These are phyloP conservation scores for Maudiozyma bulderi DNA, from an alignment of 805 yeast genomes.

Conservation along the genomic window DNA sequence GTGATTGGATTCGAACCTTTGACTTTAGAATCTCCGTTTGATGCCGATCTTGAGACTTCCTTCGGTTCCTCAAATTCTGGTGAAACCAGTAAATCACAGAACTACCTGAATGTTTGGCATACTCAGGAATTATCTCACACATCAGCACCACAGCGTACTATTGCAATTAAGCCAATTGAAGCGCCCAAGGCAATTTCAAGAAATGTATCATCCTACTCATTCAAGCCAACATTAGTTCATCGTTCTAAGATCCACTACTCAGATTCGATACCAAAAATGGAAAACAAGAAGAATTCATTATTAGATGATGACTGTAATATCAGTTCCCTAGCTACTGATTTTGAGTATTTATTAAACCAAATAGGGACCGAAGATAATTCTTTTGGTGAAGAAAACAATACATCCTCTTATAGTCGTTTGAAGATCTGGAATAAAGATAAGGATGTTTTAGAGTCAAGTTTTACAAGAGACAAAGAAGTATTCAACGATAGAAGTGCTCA, in stretches of 20 bases:
- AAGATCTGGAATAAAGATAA: slow-evolving; percentile 5
- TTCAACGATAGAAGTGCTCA: background rate
- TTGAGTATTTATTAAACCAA: slow-evolving; percentile 4
- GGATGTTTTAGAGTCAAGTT: background rate
- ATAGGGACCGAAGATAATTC: slow-evolving; percentile 1
- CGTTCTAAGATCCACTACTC: slow-evolving; percentile 4
- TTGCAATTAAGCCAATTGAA: background rate
- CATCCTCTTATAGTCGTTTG: background rate
- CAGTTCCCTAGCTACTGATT: slow-evolving; percentile 5
- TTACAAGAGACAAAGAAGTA: background rate
- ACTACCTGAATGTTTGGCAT: slow-evolving; percentile 27
- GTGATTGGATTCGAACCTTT: slow-evolving; percentile 13
- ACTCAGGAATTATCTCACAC: slow-evolving; percentile 14
- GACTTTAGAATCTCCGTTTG: slow-evolving; percentile 22
- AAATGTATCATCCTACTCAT: slow-evolving; percentile 1
- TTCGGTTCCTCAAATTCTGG: slow-evolving; percentile 15
- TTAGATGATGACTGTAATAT: background rate
- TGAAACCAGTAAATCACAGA: slow-evolving; percentile 11
- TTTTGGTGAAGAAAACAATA: background rate
- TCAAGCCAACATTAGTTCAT: slow-evolving; percentile 9
- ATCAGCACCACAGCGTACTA: background rate
- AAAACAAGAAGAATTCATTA: background rate
- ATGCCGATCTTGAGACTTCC: slow-evolving; percentile 18
- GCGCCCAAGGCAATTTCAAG: background rate
- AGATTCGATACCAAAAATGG: background rate